These are phyloP conservation scores for Spathaspora sp. DNA, from an alignment of 1,139 yeast species.

Conservation along the genomic window DNA sequence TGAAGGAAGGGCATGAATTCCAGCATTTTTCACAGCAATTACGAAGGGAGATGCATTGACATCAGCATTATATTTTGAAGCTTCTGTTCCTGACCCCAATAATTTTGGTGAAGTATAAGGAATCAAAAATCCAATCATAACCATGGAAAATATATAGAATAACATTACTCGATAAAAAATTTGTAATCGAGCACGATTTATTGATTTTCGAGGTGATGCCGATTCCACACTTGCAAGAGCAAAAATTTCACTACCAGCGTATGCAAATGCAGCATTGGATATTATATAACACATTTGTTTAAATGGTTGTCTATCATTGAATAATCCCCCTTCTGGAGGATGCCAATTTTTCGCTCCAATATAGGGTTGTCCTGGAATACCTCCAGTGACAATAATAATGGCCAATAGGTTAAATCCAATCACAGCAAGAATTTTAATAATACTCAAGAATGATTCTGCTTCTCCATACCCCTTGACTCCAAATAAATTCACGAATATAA, in stretches of 20 bases:
- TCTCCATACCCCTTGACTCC: constrained; percentile 41
- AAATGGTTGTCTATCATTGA: constrained; percentile 27
- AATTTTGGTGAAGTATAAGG: constrained; percentile 23
- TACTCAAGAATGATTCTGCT: constrained; percentile 31
- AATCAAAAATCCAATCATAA: constrained; percentile 34
- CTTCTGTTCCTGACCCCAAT: constrained; percentile 12
- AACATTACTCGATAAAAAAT: constrained; percentile 35
- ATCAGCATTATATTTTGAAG: constrained; percentile 11
- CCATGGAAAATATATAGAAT: constrained; percentile 29
- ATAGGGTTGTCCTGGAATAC: constrained; percentile 27
- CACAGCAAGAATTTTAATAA: constrained; percentile 32
- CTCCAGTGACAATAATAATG: constrained; percentile 31
- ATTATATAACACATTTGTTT: constrained; percentile 25
- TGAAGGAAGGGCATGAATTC: constrained; percentile 32
- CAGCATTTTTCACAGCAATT: constrained; percentile 34
- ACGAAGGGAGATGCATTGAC: constrained; percentile 41
- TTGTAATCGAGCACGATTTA: constrained; percentile 36
- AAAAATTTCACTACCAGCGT: constrained; percentile 30
- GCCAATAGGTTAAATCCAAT: constrained; percentile 32
- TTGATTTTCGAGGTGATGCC: constrained; percentile 31
- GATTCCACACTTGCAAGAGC: constrained; percentile 39
- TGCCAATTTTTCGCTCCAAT: constrained; percentile 37
- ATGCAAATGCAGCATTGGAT: constrained; percentile 26
- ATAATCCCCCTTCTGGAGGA: constrained; percentile 30
- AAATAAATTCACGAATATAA: constrained; percentile 29